These are phyloP conservation scores for Colletotrichum sp. DNA, from an alignment of 2,329 filamentous ascomycete species.

Conservation along the genomic window DNA sequence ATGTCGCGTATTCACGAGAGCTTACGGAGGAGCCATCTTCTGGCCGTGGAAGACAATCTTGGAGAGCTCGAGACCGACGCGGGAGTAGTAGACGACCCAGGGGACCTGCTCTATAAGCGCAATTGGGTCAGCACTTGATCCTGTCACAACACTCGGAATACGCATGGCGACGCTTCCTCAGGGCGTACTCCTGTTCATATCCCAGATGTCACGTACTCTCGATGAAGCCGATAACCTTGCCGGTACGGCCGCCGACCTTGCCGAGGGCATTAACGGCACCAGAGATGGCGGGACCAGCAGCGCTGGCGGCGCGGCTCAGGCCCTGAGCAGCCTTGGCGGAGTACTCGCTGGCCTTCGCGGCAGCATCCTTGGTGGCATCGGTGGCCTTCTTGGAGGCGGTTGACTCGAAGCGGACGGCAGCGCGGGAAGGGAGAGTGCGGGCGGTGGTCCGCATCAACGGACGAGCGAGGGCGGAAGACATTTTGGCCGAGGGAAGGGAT, in stretches of 20 bases:
- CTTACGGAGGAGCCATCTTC: conserved; percentile 96
- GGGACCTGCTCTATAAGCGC: conserved; percentile 75
- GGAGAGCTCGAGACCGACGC: conserved; percentile 84
- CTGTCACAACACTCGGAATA: not conserved
- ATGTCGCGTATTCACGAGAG: conserved; percentile 25
- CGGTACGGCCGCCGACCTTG: conserved; percentile 84
- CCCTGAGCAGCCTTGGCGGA: conserved; percentile 78
- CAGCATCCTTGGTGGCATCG: conserved; percentile 45
- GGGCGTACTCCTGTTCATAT: not conserved
- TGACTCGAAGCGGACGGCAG: conserved; percentile 65
- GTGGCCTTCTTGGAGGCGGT: conserved; percentile 54
- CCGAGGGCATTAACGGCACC: conserved; percentile 73
- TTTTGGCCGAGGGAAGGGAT: conserved; percentile 21
- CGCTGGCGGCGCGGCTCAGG: conserved; percentile 79
- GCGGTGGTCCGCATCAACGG: conserved; percentile 53
- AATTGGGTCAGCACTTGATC: conserved; percentile 12
- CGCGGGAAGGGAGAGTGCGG: conserved; percentile 46
- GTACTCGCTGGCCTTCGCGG: conserved; percentile 50
- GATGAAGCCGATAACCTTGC: conserved; percentile 77
- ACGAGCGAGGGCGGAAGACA: conserved; percentile 41
- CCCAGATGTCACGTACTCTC: conserved; percentile 71
- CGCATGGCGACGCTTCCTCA: not conserved
- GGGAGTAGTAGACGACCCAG: conserved; percentile 88
- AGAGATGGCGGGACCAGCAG: conserved; percentile 78
- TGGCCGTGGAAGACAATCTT: conserved; percentile 88